These are phyloP conservation scores for Knoxia roxburghii DNA, from an alignment of 257 asterid species.

Conservation along the genomic window DNA sequence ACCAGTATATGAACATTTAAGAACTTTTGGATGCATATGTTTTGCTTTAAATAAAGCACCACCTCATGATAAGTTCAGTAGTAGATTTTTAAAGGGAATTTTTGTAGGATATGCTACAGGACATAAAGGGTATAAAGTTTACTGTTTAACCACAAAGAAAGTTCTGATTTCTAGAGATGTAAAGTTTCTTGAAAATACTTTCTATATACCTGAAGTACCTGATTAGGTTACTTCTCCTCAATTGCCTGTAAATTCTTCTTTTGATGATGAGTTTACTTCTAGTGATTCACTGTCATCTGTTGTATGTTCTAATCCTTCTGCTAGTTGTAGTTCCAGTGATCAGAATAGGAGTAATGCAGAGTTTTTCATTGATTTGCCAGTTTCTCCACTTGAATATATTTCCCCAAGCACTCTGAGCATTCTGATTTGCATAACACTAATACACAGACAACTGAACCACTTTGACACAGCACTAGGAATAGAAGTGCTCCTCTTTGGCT, in stretches of 20 bases:
- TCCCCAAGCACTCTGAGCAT: too few species aligned
- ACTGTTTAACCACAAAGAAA: not conserved
- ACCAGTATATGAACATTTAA: not conserved
- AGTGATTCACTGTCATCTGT: too few species aligned
- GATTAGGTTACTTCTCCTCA: not conserved
- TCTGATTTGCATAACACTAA: too few species aligned
- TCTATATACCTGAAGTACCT: not conserved
- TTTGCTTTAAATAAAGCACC: not conserved
- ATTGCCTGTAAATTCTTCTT: not conserved
- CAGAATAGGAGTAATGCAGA: too few species aligned
- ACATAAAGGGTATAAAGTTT: not conserved
- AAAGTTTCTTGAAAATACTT: not conserved
- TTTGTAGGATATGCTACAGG: not conserved
- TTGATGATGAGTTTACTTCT: too few species aligned
- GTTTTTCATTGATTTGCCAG: too few species aligned
- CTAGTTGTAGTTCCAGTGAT: too few species aligned
- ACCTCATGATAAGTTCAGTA: not conserved
- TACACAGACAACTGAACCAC: too few species aligned
- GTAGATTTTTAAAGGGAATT: not conserved
- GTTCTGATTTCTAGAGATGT: not conserved
- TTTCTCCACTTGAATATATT: too few species aligned
- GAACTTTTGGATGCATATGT: not conserved
- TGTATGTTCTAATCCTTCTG: too few species aligned
- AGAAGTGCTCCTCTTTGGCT: too few species aligned
- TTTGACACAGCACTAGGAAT: too few species aligned